Evolutionary conservation across 495 filamentous ascomycete species (phyloP), one percentile per base, ranked within the genome.

Genomic region (Xylaria grammica): DNA sequence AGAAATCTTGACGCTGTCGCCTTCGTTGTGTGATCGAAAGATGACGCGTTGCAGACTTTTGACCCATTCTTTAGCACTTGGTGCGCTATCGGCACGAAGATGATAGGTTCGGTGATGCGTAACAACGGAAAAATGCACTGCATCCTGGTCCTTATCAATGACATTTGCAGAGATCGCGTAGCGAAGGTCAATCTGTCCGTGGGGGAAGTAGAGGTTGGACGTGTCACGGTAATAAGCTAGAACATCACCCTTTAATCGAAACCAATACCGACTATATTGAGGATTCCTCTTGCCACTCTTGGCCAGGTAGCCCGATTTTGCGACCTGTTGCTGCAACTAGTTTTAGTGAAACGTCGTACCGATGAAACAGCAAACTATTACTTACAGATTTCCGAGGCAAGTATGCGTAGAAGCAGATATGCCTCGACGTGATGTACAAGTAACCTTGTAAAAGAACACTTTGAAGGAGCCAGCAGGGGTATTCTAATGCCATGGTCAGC

Each of bases 391-490:
- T 97, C 80, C 91, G 94, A 7, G 95, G 94, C 32, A 98, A 79
- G 74, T 98, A 97, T 13, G 96, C 93, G 73, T 97, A 98, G 75
- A 99, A 99, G 69, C 94, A 97, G 56, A 99, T 90, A 74, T 99
- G 95, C 61, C 88, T 88, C 57, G 90, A 84, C 0, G 96, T 98
- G 72, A 99, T 92, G 79, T 98, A 99, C 90, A 99, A 90, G 74
- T 96, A 97, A 2, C 95, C 95, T 71, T 96, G 92, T 15, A 98
- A 84, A 10, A 98, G 82, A 61, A 97, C 92, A 74, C 90, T 97
- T 73, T 97, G 93, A 42, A 99, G 79, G 32, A 97, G 80, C 84
- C 93, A 97, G 79, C 95, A 97, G 24, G 94, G 91, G 70, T 97
- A 99, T 79, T 99, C 95, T 87, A 75, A 62, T 34, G 9, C 20